Evolutionary conservation across 2,329 filamentous ascomycete genomes (phyloP), one percentile per base, ranked within the genome.

Genomic region (Trichoderma lentiforme): DNA sequence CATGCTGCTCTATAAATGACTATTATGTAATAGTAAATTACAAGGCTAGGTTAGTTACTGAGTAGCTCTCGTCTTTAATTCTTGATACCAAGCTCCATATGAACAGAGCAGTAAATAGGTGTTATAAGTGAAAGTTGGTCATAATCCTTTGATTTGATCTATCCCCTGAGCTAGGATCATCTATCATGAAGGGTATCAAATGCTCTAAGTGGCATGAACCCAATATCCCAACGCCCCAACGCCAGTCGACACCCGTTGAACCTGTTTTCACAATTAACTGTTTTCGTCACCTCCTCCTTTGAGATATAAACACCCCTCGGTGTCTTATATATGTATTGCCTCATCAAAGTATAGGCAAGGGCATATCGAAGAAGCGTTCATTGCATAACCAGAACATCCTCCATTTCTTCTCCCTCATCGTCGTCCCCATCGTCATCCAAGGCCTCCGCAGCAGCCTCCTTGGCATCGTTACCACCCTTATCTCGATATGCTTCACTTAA

Each of bases 381-480:
- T 24, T 72, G 51, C 39, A 75, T 74, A 11, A 77, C 78, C 53
- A 87, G 76, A n/a, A 95, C 92, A 80, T 94, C 93, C 81, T 95
- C 93, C 88, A 96, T 94, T 80, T 94, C 90, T 71, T 91, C 84
- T 68, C 91, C 86, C 26, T 89, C 88, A 26, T 91, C 89, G 28
- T 91, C 89, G 30, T 93, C 87, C 11, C 92, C 87, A 14, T 92
- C 92, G 12, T 88, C 87, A 28, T 89, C 90, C 3, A 84, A 83
- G 62, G 89, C 87, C 56, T 89, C 90, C 4, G 84, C 84, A 7
- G 85, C 85, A 56, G 84, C 86, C 69, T 84, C 84, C 72, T 87
- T 90, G 82, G 88, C 79, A 34, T 83, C 81, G 68, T 76, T 77
- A 15, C 81, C 80, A 56, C 75, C 81, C 75, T 80, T 81, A 70